These are phyloP conservation scores for Hordeum vulgare DNA, from an alignment of 176 grass and related monocot genomes.

Conservation along the genomic window MorexV3_pseudomolecules_assembly NC_058520.1:235361846-235362345, in stretches of 20 bases:
- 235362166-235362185: too few species aligned
- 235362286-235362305: conserved; percentile 32
- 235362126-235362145: neutral
- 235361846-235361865: neutral
- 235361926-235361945: neutral
- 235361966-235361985: too few species aligned
- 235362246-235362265: conserved; percentile 37
- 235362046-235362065: neutral
- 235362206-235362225: neutral
- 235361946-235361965: too few species aligned
- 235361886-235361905: neutral
- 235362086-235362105: too few species aligned
- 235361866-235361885: too few species aligned
- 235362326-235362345: too few species aligned
- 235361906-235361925: neutral
- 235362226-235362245: neutral
- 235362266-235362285: conserved; percentile 43
- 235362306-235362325: too few species aligned
- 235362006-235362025: neutral
- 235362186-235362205: neutral
- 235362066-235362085: too few species aligned
- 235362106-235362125: neutral
- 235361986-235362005: too few species aligned
- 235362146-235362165: too few species aligned
- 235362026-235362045: neutral